A percentile compares a stretch with the other conserved stretches of the same genome.
These are phyloP conservation scores for Penicillium sp. DNA, from an alignment of 2,329 filamentous ascomycete species.

Conservation along the genomic window DNA sequence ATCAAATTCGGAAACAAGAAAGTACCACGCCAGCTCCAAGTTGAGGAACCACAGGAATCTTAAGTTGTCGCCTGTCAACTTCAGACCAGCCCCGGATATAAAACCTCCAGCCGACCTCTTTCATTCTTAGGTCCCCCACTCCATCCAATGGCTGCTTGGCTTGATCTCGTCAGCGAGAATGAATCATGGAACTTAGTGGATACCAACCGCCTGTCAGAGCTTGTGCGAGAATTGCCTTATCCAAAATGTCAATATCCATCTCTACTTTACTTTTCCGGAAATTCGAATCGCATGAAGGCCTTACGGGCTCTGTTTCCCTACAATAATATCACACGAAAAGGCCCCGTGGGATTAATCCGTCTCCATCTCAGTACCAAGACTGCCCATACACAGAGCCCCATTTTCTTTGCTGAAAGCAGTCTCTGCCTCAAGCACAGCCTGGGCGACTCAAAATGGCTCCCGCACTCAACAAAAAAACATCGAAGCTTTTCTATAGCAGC, in stretches of 20 bases:
- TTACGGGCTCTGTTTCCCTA: slow-evolving; percentile 16
- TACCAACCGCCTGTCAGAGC: slow-evolving; percentile 12
- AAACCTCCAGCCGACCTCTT: not conserved
- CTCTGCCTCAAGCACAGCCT: not conserved
- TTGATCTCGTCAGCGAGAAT: slow-evolving; percentile 10
- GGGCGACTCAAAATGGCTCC: not conserved
- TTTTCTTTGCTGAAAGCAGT: slow-evolving; percentile 14
- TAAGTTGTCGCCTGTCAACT: no score
- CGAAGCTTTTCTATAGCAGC: not conserved
- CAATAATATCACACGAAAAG: slow-evolving; percentile 17
- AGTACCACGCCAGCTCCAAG: no score
- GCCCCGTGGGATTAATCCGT: slow-evolving; percentile 7
- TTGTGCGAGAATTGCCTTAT: slow-evolving; percentile 12
- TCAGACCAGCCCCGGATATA: not conserved
- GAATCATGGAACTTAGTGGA: slow-evolving; percentile 14
- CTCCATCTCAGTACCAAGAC: slow-evolving; percentile 15
- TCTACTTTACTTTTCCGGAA: slow-evolving; percentile 16
- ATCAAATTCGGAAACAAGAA: no score
- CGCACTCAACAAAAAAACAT: not conserved
- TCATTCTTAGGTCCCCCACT: not conserved
- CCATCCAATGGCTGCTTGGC: slow-evolving; percentile 16
- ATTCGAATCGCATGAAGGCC: slow-evolving; percentile 12
- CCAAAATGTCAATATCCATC: slow-evolving; percentile 15
- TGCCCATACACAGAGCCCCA: slow-evolving; percentile 7
- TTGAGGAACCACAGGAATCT: no score